Evolutionary conservation across 177 flowering plant genomes (phyloP), one percentile per base, ranked within the genome.

Genomic region (Vitis hybrid): DNA sequence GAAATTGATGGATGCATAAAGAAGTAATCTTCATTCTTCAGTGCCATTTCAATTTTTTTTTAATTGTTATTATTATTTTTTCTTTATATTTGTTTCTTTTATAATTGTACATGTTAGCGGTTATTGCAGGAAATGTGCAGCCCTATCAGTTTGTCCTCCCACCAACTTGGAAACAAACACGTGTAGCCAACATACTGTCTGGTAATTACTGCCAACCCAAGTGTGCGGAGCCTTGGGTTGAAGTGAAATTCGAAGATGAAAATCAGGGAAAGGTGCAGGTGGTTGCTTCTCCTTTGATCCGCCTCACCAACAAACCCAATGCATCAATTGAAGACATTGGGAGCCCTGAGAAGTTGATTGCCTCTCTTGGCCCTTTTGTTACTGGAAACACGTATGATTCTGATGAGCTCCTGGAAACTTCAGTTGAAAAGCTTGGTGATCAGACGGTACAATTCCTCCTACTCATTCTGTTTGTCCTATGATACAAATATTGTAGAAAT

Each of bases 181-280:
- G 98, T 0, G 71, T 93, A 50, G 98, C 99, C 14, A 95, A 95
- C 82, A 95, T 95, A 35, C 72, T 95, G 24, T 95, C 99, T 2
- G 99, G 99, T 2, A 95, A 91, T 77, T 95, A 95, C 78, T 95
- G 99, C 75, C 98, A 95, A 64, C 99, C 99, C 52, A 95, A 95
- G 75, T 93, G 98, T 71, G 98, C 99, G 48, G 98, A 95, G 85
- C 99, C 99, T 1, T 95, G 99, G 99, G 84, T 93, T 52, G 99
- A 95, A 80, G 98, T 93, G 48, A 95, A 89, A 59, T 95, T 93
- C 58, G 98, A 95, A 72, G 89, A 93, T 64, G 99, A 89, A 68
- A 89, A 82, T 63, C 97, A 95, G 24, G 99, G 99, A 1, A 93
- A 95, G 74, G 77, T 95, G 12, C 99, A 95, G 74, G 93, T 95